Base-by-base conservation (phyloP, 768 basidiomycete species). In the Cystobasidium tubakii region DNA sequence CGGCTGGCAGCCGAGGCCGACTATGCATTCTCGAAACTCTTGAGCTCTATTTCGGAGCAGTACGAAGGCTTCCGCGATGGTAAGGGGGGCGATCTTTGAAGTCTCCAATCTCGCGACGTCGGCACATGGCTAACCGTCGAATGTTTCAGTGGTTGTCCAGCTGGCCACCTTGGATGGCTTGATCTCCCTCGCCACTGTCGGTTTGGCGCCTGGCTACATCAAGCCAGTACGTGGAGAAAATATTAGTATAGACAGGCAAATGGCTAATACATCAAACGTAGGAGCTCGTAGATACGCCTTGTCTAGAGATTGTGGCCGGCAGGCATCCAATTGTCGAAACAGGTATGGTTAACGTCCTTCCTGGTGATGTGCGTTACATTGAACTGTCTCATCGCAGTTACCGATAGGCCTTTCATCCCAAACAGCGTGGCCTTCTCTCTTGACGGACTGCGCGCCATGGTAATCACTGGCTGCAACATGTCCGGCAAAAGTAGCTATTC, bases 301-400 rank as follows among this genome's bases (percentile, higher is more conserved):
- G 88, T 29, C 83, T 97, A 15, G 88, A 90, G 74, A 89, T 97
- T 34, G 81, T 85, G 13, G 86, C 88, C n/a, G 94, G 91, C 0
- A 85, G 92, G 13, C 95, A 99, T 83, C 95, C 95, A 0, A 92
- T 98, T 87, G 87, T 94, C 19, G 94, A 96, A 80, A 42, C 42
- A 21, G 31, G 66, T 67, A 33, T n/a, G 65, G n/a, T 33, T 27
- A 25, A n/a, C 39, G 4, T 63, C 3, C n/a, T n/a, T 63, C 25
- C 62, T 10, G n/a, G n/a, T 21, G 3, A 33, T 23, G 6, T 63
- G 62, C 62, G 31, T n/a, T n/a, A 10, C n/a, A 33, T n/a, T 33
- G n/a, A 42, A 63, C 6, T n/a, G 10, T 7, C 23, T 34, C 23
- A 55, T 39, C 21, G 85, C 85, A 10, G 81, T 93, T 25, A 84